Percentiles rank a stretch among this genome's conserved stretches.
These are phyloP conservation scores for Ustilago shanxiensis DNA, from an alignment of 1,284 basidiomycete species.

Conservation along the genomic window DNA sequence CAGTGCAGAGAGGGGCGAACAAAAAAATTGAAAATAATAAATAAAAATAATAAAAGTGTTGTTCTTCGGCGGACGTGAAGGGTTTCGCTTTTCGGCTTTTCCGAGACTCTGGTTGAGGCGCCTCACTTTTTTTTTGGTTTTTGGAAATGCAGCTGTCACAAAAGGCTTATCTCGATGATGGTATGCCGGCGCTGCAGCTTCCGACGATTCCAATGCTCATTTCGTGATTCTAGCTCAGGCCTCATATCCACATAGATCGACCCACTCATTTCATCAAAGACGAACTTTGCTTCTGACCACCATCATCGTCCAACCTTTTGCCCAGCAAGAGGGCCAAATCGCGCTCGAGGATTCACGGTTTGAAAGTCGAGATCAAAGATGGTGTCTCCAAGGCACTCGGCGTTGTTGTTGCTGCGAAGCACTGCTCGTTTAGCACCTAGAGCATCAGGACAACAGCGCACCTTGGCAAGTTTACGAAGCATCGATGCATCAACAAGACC, in stretches of 20 bases:
- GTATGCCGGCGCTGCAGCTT: background rate
- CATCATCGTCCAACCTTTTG: constrained; percentile 8
- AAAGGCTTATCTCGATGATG: background rate
- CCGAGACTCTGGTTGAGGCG: background rate
- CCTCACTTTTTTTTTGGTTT: background rate
- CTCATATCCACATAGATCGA: no score
- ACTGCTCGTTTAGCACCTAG: constrained; percentile 11
- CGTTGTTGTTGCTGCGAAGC: constrained; percentile 19
- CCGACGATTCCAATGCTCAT: background rate
- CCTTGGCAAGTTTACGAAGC: background rate
- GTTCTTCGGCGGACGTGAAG: constrained; percentile 30
- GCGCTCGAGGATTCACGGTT: background rate
- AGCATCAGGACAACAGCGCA: background rate
- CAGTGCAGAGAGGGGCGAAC: constrained; percentile 32
- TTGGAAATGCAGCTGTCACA: constrained; percentile 30
- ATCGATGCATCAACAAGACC: background rate
- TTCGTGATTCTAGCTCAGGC: no score
- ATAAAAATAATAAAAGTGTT: no score
- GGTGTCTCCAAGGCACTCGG: constrained; percentile 19
- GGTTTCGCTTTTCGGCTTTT: constrained; percentile 9
- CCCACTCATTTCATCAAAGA: background rate
- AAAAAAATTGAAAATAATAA: no score
- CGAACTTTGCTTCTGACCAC: constrained; percentile 6
- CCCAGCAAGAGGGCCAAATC: background rate
- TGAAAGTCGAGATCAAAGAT: background rate